Percentiles rank a stretch among this genome's conserved stretches.
phyloP scores from a whole-genome alignment of 2,329 filamentous ascomycete species.

The Colletotrichum sp. region DNA sequence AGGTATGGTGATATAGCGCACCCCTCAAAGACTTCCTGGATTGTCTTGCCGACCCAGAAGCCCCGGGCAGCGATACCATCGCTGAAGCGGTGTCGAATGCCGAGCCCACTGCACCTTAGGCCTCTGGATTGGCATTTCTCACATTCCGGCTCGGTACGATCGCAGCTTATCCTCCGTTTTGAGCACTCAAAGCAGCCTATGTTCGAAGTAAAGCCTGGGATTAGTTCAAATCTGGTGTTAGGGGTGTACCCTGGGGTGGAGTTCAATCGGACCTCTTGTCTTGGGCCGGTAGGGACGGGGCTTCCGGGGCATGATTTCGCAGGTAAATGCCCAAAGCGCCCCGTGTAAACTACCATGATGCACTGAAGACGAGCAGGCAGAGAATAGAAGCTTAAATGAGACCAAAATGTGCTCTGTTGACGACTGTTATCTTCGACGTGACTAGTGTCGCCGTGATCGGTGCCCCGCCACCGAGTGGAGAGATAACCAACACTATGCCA shows the following conservation, averaged over 20 bases:
- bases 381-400: neutral
- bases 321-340: neutral
- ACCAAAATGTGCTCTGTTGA: neutral
- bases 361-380: neutral
- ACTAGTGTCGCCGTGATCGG: neutral
- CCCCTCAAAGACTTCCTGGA: neutral
- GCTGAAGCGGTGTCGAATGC: slow-evolving; percentile 10
- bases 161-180: slow-evolving; percentile 23
- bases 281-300: neutral
- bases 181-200: slow-evolving; percentile 23
- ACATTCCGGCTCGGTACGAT: slow-evolving; percentile 17
- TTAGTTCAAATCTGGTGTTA: neutral
- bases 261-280: neutral
- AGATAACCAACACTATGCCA: neutral
- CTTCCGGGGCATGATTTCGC: neutral
- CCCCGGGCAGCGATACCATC: neutral
- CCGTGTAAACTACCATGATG: neutral
- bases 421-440: neutral
- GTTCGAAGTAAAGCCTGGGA: neutral
- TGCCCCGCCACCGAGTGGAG: neutral
- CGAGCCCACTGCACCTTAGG: slow-evolving; percentile 20
- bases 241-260: neutral
- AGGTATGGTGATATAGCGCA: neutral
- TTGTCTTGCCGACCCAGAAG: neutral
- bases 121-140: slow-evolving; percentile 17